Percentiles rank a stretch among this genome's conserved stretches.
These are phyloP conservation scores for Phanerochaete sordida DNA, from an alignment of 768 basidiomycete species.

Conservation along the genomic window DNA sequence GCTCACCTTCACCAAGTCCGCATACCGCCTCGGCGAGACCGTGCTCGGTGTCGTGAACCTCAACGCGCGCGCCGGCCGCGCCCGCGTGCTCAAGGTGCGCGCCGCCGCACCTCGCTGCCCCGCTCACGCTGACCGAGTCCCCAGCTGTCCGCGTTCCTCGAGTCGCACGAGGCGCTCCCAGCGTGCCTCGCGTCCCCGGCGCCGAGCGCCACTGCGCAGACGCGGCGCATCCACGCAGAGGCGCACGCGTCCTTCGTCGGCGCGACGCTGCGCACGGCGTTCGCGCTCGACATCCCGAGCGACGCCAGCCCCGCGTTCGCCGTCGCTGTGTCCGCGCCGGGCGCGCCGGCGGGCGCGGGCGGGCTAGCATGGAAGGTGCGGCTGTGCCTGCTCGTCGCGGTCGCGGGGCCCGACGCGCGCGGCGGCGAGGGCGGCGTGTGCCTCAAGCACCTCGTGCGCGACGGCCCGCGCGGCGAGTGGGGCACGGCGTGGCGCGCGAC, in stretches of 20 bases:
- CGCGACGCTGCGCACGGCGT: conserved; percentile 73
- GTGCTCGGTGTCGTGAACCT: conserved; percentile 85
- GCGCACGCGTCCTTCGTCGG: conserved; percentile 75
- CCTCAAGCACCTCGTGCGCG: conserved; percentile 49
- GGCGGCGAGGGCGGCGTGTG: conserved; percentile 48
- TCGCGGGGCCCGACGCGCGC: conserved; percentile 47
- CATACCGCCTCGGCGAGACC: conserved; percentile 90
- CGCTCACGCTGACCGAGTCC: neutral
- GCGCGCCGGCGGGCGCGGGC: conserved; percentile 38
- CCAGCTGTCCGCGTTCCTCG: conserved; percentile 84
- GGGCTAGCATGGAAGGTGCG: conserved; percentile 91
- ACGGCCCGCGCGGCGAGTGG: conserved; percentile 68
- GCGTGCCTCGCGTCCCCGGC: conserved; percentile 43
- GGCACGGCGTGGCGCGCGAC: conserved; percentile 64
- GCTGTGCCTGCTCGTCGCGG: conserved; percentile 79
- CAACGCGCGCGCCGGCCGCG: conserved; percentile 65
- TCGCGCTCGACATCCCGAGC: conserved; percentile 88
- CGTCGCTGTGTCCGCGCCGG: conserved; percentile 42
- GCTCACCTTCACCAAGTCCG: conserved; percentile 87
- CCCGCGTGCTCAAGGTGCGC: conserved; percentile 80
- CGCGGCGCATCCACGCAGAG: conserved; percentile 81
- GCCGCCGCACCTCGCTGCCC: neutral
- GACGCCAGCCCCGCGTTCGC: conserved; percentile 89
- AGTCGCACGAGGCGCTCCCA: conserved; percentile 84
- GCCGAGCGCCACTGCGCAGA: conserved; percentile 43